phyloP scores from a whole-genome alignment of 1,284 basidiomycete genomes.

The Grifola frondosa region DNA sequence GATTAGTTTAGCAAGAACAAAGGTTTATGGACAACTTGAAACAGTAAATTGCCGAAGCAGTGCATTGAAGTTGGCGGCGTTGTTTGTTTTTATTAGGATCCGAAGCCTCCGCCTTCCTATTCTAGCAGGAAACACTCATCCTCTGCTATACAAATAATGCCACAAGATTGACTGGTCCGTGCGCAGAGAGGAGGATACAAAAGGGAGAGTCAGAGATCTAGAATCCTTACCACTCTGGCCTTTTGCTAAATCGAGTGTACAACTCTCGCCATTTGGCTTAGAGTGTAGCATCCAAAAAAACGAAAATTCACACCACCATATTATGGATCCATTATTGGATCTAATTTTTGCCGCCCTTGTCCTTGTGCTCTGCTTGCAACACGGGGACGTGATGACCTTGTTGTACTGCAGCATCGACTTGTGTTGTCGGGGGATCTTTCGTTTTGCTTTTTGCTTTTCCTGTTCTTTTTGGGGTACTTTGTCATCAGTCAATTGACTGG shows the following conservation, averaged over 20 bases:
- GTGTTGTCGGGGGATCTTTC: constrained; percentile 23
- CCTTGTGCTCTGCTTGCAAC: constrained; percentile 25
- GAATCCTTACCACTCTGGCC: constrained; percentile 79
- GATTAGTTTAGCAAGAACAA: no score
- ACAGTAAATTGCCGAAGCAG: no score
- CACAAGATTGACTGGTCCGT: constrained; percentile 11
- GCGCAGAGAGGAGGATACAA: constrained; percentile 8
- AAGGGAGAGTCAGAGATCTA: not conserved
- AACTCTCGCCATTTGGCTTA: constrained; percentile 89
- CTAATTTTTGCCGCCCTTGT: constrained; percentile 25
- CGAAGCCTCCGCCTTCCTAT: no score
- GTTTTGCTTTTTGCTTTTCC: no score
- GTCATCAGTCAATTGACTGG: constrained; percentile 12
- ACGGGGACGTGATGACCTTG: constrained; percentile 24
- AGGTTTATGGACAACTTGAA: no score
- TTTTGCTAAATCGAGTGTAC: constrained; percentile 97
- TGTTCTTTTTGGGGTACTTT: constrained; percentile 16
- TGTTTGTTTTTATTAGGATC: not conserved
- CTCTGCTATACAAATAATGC: constrained; percentile 18
- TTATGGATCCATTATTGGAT: constrained; percentile 44
- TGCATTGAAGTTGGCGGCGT: no score
- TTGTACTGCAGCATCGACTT: constrained; percentile 22
- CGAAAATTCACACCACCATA: no score
- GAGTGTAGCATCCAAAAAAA: no score
- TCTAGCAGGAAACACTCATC: no score